Evolutionary conservation across 2,329 filamentous ascomycete genomes (phyloP), one percentile per base, ranked within the genome.

Genomic region (Tolypocladium guangdongense): DNA sequence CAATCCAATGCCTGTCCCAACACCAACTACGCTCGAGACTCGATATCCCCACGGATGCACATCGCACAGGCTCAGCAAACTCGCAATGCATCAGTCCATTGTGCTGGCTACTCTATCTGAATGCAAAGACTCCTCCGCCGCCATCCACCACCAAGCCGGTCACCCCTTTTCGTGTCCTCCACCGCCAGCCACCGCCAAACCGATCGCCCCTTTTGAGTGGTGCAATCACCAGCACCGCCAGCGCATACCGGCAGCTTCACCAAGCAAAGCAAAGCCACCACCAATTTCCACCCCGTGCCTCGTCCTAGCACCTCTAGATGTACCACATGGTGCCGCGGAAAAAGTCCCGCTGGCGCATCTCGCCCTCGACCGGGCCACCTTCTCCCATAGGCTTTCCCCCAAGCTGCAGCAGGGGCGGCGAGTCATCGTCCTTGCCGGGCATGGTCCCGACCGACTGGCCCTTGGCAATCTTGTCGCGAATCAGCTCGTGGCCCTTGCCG

Each of bases 281-380:
- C 4, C 24, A 16, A 4, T 1, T 14, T 18, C 41, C 36, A 35
- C 5, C 20, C n/a, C 12, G n/a, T 3, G 14, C 43, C 32, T 48
- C 20, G 16, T 38, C 36, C 11, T 24, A 2, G 1, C 24, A 4
- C 4, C 14, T 41, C 52, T 60, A 75, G 51, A 75, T 74, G 58
- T 67, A 75, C 73, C 73, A 75, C 71, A 74, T 74, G 8, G 71
- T 74, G 27, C 60, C 51, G 22, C 63, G 62, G 61, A 72, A 66
- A 49, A 72, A 72, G 2, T 63, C 52, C 7, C 69, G 60, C 56
- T 70, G 68, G 2, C 63, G 59, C 46, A 62, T 45, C 56, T 72
- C 69, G 2, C 63, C 68, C 0, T 59, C 52, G 10, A 52, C 47
- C 6, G 64, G 63, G 45, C 53, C 56, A 4, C 58, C 56, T 12